Conservation (phyloP, 148 eudicot species). For the Vaccinium vitisidaea region DNA sequence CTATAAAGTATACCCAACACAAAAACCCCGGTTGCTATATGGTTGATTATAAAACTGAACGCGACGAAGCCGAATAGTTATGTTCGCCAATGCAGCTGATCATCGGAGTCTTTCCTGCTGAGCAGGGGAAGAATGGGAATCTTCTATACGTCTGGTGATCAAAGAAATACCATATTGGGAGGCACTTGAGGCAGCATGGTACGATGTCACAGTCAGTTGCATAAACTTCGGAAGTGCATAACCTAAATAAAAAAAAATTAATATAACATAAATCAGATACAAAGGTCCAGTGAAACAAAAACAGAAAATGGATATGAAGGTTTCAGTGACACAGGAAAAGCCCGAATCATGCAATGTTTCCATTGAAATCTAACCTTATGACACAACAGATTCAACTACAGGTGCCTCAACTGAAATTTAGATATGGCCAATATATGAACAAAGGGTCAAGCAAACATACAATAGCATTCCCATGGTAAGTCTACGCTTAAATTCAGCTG, state of each 20-base stretch:
- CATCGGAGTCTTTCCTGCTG: slow-evolving; percentile 46
- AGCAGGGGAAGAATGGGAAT: slow-evolving; percentile 51
- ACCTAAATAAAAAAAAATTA: too few species aligned
- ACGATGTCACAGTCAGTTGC: slow-evolving; percentile 78
- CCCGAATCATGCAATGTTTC: neutral
- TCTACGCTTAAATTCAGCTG: neutral
- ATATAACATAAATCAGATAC: too few species aligned
- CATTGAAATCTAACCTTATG: neutral
- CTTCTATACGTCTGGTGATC: slow-evolving; percentile 71
- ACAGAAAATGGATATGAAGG: neutral
- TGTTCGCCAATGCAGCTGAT: slow-evolving; percentile 24
- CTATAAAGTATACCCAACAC: neutral
- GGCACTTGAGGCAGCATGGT: slow-evolving; percentile 82
- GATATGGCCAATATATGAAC: neutral
- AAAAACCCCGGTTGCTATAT: neutral
- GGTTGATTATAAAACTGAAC: slow-evolving; percentile 16
- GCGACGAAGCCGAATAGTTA: slow-evolving; percentile 13
- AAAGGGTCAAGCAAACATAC: neutral
- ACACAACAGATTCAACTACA: neutral
- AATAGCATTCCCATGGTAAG: neutral
- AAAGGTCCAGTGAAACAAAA: neutral
- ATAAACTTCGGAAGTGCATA: slow-evolving; percentile 47
- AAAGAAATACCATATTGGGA: slow-evolving; percentile 83
- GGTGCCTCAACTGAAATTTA: neutral
- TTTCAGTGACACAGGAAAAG: neutral